Evolutionary conservation across 257 asterid genomes (phyloP), one percentile per base, ranked within the genome.

Genomic region (Penstemon eatonii): DNA sequence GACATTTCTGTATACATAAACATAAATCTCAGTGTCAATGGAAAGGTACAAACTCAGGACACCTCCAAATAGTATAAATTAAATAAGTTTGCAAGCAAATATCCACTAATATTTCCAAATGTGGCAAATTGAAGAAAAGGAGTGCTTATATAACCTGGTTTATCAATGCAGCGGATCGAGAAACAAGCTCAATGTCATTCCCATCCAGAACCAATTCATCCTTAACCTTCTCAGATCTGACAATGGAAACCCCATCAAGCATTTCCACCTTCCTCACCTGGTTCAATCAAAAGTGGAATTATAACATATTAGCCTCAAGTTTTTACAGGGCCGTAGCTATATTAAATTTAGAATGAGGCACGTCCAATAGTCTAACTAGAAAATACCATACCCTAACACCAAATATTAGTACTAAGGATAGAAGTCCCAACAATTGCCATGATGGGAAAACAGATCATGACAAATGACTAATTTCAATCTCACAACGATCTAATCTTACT

Each of bases 241-340:
- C 69, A 47, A 84, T 70, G 7, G 78, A 46, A 11, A 84, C 89
- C 25, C 89, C 89, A 33, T 78, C 86, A 68, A 84, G 89, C 89
- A 84, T 84, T 15, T 84, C 89, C 2, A 84, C 86, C 74, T 84
- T 81, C 76, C 89, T 84, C 67, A 84, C 96, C 96, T 88, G 81
- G 19, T 4, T 52, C 38, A 50, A 38, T 3, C 6, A 13, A 3
- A 41, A 45, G 3, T 25, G 33, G 33, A 25, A 25, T 25, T 25
- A 25, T 25, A 25, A 25, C 33, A 1, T 25, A 25, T 25, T 25
- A 25, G 33, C 33, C 33, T 25, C 33, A 2, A 25, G 33, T 25
- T 25, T 25, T 25, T 25, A 25, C 33, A 25, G 33, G 33, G 33
- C 33, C 33, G 2, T 5, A 10, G 51, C 49, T 3, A 44, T 13